Conservation (phyloP, 495 filamentous ascomycete species). For the Tetracladium marchalianum region DNA sequence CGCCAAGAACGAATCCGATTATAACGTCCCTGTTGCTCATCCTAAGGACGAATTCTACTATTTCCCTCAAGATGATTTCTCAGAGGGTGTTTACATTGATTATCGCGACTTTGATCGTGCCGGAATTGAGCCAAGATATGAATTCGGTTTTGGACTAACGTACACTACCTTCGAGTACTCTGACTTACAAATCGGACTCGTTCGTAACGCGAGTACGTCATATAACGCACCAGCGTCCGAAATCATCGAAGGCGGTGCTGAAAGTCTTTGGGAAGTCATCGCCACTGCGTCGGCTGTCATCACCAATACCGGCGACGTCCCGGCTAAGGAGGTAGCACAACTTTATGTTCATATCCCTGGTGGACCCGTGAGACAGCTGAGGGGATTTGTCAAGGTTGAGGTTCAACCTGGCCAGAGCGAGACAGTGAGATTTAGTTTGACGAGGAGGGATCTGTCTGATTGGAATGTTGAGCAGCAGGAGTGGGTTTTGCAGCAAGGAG, state of each 20-base stretch:
- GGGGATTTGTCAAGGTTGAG: slow-evolving; percentile 40
- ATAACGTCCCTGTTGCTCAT: slow-evolving; percentile 25
- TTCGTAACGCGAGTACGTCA: slow-evolving; percentile 17
- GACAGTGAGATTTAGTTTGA: slow-evolving; percentile 43
- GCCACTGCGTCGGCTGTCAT: slow-evolving; percentile 43
- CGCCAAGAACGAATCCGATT: slow-evolving; percentile 50
- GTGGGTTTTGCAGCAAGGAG: slow-evolving; percentile 43
- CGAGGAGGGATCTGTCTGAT: slow-evolving; percentile 52
- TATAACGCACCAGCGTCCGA: slow-evolving; percentile 26
- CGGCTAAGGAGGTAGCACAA: slow-evolving; percentile 25
- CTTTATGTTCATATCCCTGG: slow-evolving; percentile 51
- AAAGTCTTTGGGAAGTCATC: slow-evolving; percentile 50
- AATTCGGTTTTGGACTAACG: slow-evolving; percentile 63
- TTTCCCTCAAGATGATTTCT: slow-evolving; percentile 50
- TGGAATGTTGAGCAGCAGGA: slow-evolving; percentile 55
- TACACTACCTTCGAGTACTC: slow-evolving; percentile 53
- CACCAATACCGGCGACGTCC: slow-evolving; percentile 39
- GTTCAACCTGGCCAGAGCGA: slow-evolving; percentile 38
- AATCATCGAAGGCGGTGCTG: slow-evolving; percentile 46
- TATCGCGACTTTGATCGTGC: slow-evolving; percentile 58
- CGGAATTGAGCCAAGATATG: slow-evolving; percentile 49
- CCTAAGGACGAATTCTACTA: slow-evolving; percentile 31
- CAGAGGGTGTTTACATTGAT: slow-evolving; percentile 54
- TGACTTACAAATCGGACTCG: slow-evolving; percentile 26
- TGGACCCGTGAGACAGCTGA: slow-evolving; percentile 39